These are phyloP conservation scores for Kwoniella heveanensis DNA, from an alignment of 768 basidiomycete species.

Conservation along the genomic window DNA sequence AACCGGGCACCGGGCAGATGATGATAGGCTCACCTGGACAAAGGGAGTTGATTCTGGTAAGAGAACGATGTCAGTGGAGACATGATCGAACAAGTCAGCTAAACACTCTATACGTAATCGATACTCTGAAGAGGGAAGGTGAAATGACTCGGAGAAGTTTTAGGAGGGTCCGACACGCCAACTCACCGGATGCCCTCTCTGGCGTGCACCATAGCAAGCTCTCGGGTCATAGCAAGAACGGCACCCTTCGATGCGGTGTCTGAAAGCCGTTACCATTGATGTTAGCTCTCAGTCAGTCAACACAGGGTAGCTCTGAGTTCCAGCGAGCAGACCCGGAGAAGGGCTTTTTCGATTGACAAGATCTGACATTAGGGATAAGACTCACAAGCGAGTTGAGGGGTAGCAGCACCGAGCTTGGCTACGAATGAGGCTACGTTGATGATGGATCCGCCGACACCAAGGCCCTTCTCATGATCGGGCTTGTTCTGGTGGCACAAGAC, in stretches of 20 bases:
- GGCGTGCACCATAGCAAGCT: constrained; percentile 96
- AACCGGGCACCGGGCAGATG: too few relatives aligned
- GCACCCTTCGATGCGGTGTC: constrained; percentile 97
- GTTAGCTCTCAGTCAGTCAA: background rate
- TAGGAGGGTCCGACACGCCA: too few relatives aligned
- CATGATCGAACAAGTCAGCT: too few relatives aligned
- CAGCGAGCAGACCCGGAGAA: too few relatives aligned
- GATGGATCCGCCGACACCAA: constrained; percentile 73
- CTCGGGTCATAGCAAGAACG: constrained; percentile 97
- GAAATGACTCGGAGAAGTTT: too few relatives aligned
- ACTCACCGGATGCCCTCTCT: constrained; percentile 77
- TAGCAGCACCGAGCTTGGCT: constrained; percentile 91
- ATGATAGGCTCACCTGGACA: constrained; percentile 67
- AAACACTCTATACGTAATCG: too few relatives aligned
- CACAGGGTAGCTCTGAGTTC: too few relatives aligned
- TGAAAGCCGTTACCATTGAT: constrained; percentile 55
- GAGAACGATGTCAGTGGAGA: background rate
- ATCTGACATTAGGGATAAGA: too few relatives aligned
- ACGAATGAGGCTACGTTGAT: constrained; percentile 99
- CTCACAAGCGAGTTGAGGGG: constrained; percentile 95
- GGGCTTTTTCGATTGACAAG: too few relatives aligned
- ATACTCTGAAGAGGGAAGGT: too few relatives aligned
- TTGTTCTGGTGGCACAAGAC: constrained; percentile 64
- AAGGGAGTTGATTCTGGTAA: constrained; percentile 74
- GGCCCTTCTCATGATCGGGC: constrained; percentile 74